Conservation (phyloP, 495 filamentous ascomycete genomes). For the Hypoxylon rickii region DNA sequence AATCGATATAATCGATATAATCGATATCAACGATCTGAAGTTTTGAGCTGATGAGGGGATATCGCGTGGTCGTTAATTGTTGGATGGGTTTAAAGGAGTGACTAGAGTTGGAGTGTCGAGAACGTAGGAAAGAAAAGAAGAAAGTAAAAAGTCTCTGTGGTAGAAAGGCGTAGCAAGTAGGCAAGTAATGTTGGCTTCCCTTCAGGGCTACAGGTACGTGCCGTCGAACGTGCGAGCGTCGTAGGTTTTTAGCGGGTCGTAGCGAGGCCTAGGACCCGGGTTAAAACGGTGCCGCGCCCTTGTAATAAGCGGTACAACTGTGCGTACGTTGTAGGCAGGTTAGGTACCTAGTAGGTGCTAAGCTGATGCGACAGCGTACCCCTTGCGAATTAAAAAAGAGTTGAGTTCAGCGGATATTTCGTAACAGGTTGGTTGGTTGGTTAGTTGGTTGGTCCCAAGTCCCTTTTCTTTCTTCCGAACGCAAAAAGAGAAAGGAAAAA, state of each 20-base stretch:
- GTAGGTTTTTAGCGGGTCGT: slow-evolving; percentile 1
- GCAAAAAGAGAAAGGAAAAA: background rate
- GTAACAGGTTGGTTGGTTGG: background rate
- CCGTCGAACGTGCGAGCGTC: background rate
- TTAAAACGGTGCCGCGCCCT: background rate
- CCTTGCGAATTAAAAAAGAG: slow-evolving; percentile 8
- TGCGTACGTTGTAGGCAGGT: background rate
- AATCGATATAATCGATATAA: background rate
- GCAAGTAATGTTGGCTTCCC: too few species aligned
- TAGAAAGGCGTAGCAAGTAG: too few species aligned
- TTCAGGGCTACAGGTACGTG: too few species aligned
- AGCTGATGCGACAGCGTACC: slow-evolving; percentile 24
- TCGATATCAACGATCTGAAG: background rate
- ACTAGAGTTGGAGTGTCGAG: slow-evolving; percentile 23
- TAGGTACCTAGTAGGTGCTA: too few species aligned
- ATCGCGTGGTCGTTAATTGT: slow-evolving; percentile 1
- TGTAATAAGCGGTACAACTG: background rate
- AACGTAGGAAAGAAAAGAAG: background rate
- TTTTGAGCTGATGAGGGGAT: background rate
- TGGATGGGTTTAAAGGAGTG: slow-evolving; percentile 24
- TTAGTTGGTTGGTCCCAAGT: background rate
- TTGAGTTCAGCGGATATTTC: slow-evolving; percentile 1
- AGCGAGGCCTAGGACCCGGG: background rate
- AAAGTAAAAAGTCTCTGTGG: too few species aligned
- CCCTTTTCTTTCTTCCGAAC: slow-evolving; percentile 6